These are phyloP conservation scores for Phytophthora lateralis DNA, from an alignment of 352 stramenopile species.

Conservation along the genomic window DNA sequence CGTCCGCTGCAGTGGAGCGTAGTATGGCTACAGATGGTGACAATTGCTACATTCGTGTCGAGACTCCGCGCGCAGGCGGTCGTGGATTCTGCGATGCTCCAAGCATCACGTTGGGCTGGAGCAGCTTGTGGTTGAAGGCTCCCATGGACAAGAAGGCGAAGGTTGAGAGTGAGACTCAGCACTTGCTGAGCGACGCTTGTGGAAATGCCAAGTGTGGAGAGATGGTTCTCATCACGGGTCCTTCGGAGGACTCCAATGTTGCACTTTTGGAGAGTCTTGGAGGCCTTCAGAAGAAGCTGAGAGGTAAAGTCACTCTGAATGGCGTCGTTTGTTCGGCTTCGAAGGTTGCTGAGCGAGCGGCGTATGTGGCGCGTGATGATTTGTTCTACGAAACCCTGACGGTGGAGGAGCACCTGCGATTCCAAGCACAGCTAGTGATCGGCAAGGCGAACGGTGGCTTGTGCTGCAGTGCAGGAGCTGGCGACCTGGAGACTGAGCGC, in stretches of 20 bases:
- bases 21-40: conserved; percentile 5
- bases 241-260: conserved; percentile 29
- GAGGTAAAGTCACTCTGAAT: conserved; percentile 39
- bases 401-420: conserved; percentile 41
- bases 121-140: conserved; percentile 31
- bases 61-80: conserved; percentile 32
- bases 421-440: conserved; percentile 34
- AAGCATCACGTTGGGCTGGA: conserved; percentile 36
- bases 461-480: conserved; percentile 16
- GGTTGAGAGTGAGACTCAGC: conserved; percentile 2
- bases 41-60: conserved; percentile 43
- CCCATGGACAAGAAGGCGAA: conserved; percentile 14
- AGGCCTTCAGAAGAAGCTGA: conserved; percentile 20
- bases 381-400: conserved; percentile 45
- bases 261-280: conserved; percentile 36
- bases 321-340: conserved; percentile 6
- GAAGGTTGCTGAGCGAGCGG: conserved; percentile 15
- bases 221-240: conserved; percentile 36
- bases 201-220: conserved; percentile 38
- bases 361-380: conserved; percentile 28
- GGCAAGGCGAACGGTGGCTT: conserved; percentile 15
- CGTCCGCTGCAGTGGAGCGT: conserved; percentile 6
- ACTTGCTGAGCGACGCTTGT: conserved; percentile 34
- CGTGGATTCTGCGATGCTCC: conserved; percentile 20
- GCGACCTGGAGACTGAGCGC: conserved; percentile 19